Base-by-base conservation (phyloP, 768 basidiomycete species). In the Hygrocybe coccinea region DNA sequence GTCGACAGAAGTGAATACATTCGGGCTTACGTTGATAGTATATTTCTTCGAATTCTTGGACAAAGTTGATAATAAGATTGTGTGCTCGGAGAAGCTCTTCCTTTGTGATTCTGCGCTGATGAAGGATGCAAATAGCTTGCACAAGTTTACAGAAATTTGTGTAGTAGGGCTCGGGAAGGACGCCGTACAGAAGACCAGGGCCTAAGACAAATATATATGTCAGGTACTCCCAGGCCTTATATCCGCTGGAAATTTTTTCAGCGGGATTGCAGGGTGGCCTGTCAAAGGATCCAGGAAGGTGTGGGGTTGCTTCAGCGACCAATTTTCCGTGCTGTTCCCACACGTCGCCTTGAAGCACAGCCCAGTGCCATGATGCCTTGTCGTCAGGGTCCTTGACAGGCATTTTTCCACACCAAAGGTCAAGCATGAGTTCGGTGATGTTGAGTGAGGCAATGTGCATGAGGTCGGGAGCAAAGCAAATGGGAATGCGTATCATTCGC, bases 371-470 rank as follows among this genome's bases (percentile, higher is more conserved):
- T 12, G 58, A 3, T 0, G 52, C 1, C 25, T 63, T 61, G 11
- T 44, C 17, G 22, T 39, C n/a, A 43, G 58, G 52, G 0, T 57
- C 25, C 46, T 74, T 73, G 9, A 55, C 63, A 5, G 62, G 50
- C 11, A 70, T 50, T 10, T 57, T 65, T 49, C 65, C 67, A 60
- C 69, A 59, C n/a, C n/a, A 41, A n/a, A 52, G 37, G 22, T 35
- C 38, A 29, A 41, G 21, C 9, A 52, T 17, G 1, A 79, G 64
- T 11, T 77, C 74, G 2, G 71, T 68, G 49, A 79, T 65, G 17
- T 68, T 69, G 48, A 75, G 56, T 5, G 56, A 55, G 4, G 64
- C n/a, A 0, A 75, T 62, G 56, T 79, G 75, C 77, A 81, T 81
- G 0, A 70, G 15, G 55, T 81, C 77, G 1, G 35, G 5, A 50